Percentiles rank a stretch among this genome's conserved stretches.
phyloP scores from a whole-genome alignment of 805 yeast genomes.

The Starmera quercuum region DNA sequence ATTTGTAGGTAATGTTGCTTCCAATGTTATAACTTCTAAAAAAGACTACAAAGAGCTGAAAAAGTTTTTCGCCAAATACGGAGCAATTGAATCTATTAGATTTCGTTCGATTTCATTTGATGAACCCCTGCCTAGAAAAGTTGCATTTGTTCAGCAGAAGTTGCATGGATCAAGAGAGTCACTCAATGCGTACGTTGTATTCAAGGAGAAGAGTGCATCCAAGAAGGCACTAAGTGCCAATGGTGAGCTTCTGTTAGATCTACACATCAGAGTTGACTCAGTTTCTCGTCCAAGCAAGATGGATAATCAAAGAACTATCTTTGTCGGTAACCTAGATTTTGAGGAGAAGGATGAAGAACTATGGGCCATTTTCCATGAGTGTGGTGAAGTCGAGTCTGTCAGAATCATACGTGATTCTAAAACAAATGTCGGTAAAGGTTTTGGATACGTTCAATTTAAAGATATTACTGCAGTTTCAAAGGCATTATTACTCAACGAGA shows the following conservation, averaged over 20 bases:
- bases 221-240: conserved; percentile 44
- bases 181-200: conserved; percentile 85
- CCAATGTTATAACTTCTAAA: conserved; percentile 58
- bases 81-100: conserved; percentile 61
- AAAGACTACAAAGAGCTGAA: conserved; percentile 56
- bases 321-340: conserved; percentile 91
- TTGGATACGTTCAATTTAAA: conserved; percentile 88
- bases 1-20: conserved; percentile 80
- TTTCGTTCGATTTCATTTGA: conserved; percentile 89
- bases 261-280: conserved; percentile 86
- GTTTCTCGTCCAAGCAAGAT: conserved; percentile 87
- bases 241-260: conserved; percentile 57
- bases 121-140: conserved; percentile 84
- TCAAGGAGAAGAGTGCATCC: conserved; percentile 40
- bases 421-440: conserved; percentile 95
- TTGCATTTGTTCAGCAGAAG: conserved; percentile 77
- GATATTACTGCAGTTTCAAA: conserved; percentile 69
- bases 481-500: conserved; percentile 71
- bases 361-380: conserved; percentile 68
- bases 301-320: conserved; percentile 76
- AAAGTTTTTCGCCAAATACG: conserved; percentile 37
- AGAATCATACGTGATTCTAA: conserved; percentile 87
- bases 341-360: conserved; percentile 86
- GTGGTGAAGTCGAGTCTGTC: conserved; percentile 78
- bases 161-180: conserved; percentile 73